phyloP scores from a whole-genome alignment of 2,329 filamentous ascomycete genomes.

The Colletotrichum navitas region DNA sequence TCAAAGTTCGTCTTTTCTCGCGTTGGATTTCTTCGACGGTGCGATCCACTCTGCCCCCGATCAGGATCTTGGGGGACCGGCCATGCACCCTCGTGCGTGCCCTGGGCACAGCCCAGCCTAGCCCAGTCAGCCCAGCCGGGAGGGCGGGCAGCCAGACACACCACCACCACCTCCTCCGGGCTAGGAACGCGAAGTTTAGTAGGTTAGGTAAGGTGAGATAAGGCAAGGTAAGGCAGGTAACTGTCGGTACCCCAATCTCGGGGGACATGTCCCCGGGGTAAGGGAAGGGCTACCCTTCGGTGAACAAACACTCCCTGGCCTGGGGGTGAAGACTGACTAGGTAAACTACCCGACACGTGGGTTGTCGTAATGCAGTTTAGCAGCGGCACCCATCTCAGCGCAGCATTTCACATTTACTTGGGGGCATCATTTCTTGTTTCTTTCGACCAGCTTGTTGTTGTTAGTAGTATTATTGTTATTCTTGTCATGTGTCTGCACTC shows the following conservation, averaged over 20 bases:
- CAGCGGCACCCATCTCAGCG: conserved; percentile 29
- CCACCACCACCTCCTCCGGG: conserved; percentile 12
- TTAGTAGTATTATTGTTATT: no score
- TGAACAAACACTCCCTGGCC: conserved; percentile 26
- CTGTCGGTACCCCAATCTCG: conserved; percentile 31
- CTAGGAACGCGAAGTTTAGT: conserved; percentile 14
- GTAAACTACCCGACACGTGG: conserved; percentile 34
- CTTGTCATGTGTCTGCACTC: conserved; percentile 1
- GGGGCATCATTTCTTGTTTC: conserved; percentile 5
- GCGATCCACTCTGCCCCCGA: conserved; percentile 39
- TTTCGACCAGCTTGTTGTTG: background rate
- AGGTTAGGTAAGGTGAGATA: background rate
- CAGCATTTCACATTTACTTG: conserved; percentile 22
- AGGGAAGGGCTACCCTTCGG: conserved; percentile 16
- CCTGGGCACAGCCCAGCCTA: conserved; percentile 28
- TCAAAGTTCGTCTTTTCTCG: conserved; percentile 43
- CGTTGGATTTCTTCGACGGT: conserved; percentile 38
- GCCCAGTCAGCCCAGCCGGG: conserved; percentile 19
- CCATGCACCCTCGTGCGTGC: conserved; percentile 13
- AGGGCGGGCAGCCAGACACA: conserved; percentile 6
- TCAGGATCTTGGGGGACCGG: conserved; percentile 35
- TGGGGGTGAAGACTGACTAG: conserved; percentile 2
- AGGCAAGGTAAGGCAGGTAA: background rate
- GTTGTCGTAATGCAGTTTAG: conserved; percentile 38
- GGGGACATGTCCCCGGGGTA: conserved; percentile 22